Evolutionary conservation across 2,329 filamentous ascomycete genomes (phyloP).

Genomic region (Apiospora malaysiana): DNA sequence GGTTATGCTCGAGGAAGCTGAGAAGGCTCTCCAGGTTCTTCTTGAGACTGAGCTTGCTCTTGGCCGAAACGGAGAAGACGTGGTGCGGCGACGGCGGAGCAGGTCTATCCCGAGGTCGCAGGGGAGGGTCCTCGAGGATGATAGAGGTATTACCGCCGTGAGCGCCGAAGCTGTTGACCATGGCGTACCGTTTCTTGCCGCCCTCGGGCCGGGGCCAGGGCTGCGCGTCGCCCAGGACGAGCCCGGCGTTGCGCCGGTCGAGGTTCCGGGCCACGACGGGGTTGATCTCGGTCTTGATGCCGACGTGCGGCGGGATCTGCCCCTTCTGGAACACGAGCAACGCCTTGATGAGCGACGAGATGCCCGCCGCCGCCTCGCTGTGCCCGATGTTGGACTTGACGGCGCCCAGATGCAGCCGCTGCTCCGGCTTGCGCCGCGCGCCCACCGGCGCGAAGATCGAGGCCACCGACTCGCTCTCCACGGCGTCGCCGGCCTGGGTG

Average conservation of each 20-base stretch:
- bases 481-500: slow-evolving; percentile 71
- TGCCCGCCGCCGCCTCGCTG: slow-evolving; percentile 50
- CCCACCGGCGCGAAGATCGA: slow-evolving; percentile 59
- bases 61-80: slow-evolving; percentile 53
- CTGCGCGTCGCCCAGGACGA: slow-evolving; percentile 42
- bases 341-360: slow-evolving; percentile 47
- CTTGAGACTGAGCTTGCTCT: slow-evolving; percentile 50
- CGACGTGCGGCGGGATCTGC: slow-evolving; percentile 54
- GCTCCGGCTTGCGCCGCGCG: slow-evolving; percentile 25
- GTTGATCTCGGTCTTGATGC: slow-evolving; percentile 46
- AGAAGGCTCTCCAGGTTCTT: slow-evolving; percentile 42
- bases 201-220: slow-evolving; percentile 35
- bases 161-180: slow-evolving; percentile 61
- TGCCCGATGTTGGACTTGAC: slow-evolving; percentile 57
- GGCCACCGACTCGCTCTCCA: slow-evolving; percentile 68
- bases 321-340: slow-evolving; percentile 49
- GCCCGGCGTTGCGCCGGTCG: slow-evolving; percentile 44
- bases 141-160: slow-evolving; percentile 63
- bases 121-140: slow-evolving; percentile 51
- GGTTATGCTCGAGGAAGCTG: slow-evolving; percentile 39
- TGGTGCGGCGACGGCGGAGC: no score
- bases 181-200: slow-evolving; percentile 21
- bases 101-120: no score
- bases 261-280: slow-evolving; percentile 52
- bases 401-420: slow-evolving; percentile 52